These are phyloP conservation scores for Quercus aquifolioides DNA, from an alignment of 306 rosid genomes.

Conservation along the genomic window DNA sequence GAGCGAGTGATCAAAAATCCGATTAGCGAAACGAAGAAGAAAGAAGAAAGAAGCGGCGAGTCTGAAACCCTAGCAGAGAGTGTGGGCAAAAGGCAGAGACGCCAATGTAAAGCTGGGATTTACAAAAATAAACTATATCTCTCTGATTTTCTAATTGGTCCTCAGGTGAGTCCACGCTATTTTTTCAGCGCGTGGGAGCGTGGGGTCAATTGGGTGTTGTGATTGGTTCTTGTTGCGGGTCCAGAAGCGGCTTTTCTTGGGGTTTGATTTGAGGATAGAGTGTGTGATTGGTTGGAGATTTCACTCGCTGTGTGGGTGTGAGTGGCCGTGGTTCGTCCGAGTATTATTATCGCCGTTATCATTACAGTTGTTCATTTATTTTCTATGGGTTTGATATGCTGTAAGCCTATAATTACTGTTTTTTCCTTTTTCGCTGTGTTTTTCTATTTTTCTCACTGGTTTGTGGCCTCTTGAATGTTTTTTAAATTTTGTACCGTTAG, in stretches of 20 bases:
- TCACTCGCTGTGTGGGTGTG: background rate
- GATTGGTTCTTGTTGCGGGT: background rate
- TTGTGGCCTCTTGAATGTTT: no score
- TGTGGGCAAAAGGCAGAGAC: constrained; percentile 48
- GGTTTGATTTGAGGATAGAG: background rate
- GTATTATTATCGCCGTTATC: background rate
- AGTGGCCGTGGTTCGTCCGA: background rate
- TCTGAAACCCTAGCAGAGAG: constrained; percentile 92
- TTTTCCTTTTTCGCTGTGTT: no score
- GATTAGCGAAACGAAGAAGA: background rate
- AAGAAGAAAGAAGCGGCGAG: constrained; percentile 42
- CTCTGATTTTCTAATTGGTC: background rate
- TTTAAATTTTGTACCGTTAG: no score
- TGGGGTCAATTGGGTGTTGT: background rate
- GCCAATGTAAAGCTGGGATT: constrained; percentile 35
- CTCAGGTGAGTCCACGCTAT: background rate
- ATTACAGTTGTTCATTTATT: background rate
- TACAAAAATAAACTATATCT: background rate
- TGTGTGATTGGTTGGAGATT: background rate
- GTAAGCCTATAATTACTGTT: no score
- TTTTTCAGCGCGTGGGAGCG: background rate
- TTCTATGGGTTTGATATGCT: background rate
- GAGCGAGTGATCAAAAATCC: constrained; percentile 7
- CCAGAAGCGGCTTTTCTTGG: background rate
- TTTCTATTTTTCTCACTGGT: no score